These are phyloP conservation scores for Globisporangium barbulae DNA, from an alignment of 352 stramenopile genomes.

Conservation along the genomic window DNA sequence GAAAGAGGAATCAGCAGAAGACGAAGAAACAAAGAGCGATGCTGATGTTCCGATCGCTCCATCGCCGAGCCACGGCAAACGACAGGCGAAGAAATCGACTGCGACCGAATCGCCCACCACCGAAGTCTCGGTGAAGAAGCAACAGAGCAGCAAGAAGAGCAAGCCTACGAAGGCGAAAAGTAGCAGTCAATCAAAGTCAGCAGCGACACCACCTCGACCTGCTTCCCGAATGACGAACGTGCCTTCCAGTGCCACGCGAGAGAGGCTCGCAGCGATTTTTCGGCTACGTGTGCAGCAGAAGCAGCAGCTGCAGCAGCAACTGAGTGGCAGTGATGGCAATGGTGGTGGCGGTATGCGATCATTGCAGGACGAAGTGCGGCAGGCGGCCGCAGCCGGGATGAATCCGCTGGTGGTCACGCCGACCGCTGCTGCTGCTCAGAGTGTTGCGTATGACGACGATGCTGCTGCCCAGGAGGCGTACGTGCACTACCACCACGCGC, in stretches of 20 bases:
- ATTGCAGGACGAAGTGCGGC: constrained; percentile 25
- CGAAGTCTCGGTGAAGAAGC: not conserved
- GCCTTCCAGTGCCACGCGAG: constrained; percentile 21
- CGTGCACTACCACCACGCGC: constrained; percentile 41
- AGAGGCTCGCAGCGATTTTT: constrained; percentile 66
- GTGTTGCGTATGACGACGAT: not conserved
- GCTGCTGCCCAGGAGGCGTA: constrained; percentile 28
- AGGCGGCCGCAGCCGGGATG: not conserved
- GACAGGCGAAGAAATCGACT: not conserved
- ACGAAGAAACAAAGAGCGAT: not conserved
- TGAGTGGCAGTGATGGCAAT: constrained; percentile 6
- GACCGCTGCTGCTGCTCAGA: constrained; percentile 10
- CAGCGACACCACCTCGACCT: not conserved
- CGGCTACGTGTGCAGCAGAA: constrained; percentile 49
- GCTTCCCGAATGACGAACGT: not conserved
- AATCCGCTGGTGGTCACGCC: not conserved
- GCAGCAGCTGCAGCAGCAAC: constrained; percentile 25
- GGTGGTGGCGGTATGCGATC: constrained; percentile 22
- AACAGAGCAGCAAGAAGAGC: not conserved
- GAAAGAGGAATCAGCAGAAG: not conserved
- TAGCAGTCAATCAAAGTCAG: not conserved
- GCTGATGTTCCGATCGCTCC: not conserved
- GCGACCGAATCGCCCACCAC: not conserved
- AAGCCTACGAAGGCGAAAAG: not conserved
- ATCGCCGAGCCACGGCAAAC: not conserved